Evolutionary conservation across 108 stramenopile species (phyloP).

Genomic region (Fragilariopsis cylindrus): DNA sequence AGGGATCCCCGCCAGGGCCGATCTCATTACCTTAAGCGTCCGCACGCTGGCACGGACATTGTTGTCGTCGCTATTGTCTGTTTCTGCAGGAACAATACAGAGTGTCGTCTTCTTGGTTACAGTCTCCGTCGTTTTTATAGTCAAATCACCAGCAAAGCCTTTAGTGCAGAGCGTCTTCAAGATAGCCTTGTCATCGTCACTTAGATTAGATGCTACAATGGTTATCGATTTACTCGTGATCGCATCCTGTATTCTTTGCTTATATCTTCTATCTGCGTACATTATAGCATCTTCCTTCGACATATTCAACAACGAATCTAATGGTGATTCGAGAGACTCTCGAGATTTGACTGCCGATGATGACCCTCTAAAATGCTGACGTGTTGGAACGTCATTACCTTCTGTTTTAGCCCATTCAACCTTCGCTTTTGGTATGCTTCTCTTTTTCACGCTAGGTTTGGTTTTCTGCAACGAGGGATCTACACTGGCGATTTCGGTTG

Average conservation of each 20-base stretch:
- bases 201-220: constrained; percentile 55
- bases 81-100: constrained; percentile 51
- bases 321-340: constrained; percentile 1
- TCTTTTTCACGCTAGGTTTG: neutral
- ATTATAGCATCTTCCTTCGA: neutral
- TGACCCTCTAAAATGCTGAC: neutral
- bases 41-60: constrained; percentile 49
- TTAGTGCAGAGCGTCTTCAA: constrained; percentile 45
- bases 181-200: constrained; percentile 47
- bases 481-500: neutral
- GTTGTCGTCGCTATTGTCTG: constrained; percentile 7
- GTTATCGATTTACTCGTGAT: constrained; percentile 27
- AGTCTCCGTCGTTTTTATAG: constrained; percentile 52
- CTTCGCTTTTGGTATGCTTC: neutral
- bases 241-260: constrained; percentile 14
- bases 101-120: constrained; percentile 65
- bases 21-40: constrained; percentile 79
- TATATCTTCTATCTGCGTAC: constrained; percentile 36
- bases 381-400: neutral
- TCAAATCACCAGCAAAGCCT: constrained; percentile 49
- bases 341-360: neutral
- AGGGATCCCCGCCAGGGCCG: constrained; percentile 70
- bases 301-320: neutral
- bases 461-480: neutral
- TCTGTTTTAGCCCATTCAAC: neutral